Base-by-base conservation (phyloP, 371 early-diverging fungal species). In the Mortierella sp. region DNA sequence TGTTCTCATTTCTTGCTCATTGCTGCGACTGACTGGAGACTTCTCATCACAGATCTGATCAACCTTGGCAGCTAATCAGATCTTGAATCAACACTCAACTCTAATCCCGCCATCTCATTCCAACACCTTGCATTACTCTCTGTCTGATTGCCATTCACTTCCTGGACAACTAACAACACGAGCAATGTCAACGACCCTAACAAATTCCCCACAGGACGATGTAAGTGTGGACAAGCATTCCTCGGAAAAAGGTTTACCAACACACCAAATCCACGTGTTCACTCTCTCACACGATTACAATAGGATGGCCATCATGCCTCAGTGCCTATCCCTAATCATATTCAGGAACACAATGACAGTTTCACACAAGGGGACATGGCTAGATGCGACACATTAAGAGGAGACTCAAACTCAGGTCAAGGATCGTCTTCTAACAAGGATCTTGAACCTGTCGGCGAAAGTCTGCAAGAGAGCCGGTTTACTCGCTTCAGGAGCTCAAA, bases 401-500 rank as follows among this genome's bases (percentile, higher is more conserved):
- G n/a, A n/a, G n/a, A n/a, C 13, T 8, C 34, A 22, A 41, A 16
- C 37, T 13, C 37, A 37, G 13, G 37, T 37, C 37, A 6, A 6
- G 37, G 37, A 6, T 37, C 37, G n/a, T n/a, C n/a, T n/a, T n/a
- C n/a, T n/a, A n/a, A n/a, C n/a, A n/a, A n/a, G n/a, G n/a, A n/a
- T n/a, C n/a, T n/a, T n/a, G n/a, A n/a, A n/a, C n/a, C n/a, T n/a
- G n/a, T n/a, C n/a, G 34, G 34, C 34, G 34, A 34, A 34, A 10
- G 10, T 34, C 34, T 7, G 34, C 12, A 41, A 16, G 41, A 16
- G 29, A 49, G 51, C 24, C 28, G 56, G 27, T 52, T 60, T 16
- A 67, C 57, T 13, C 51, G 40, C 10, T 19, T 67, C 40, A 28
- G 68, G 14, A 60, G 61, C 22, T 67, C 68, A 14, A 46, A 43